These are phyloP conservation scores for Pestalotiopsis sp. DNA, from an alignment of 2,329 filamentous ascomycete genomes.

Conservation along the genomic window DNA sequence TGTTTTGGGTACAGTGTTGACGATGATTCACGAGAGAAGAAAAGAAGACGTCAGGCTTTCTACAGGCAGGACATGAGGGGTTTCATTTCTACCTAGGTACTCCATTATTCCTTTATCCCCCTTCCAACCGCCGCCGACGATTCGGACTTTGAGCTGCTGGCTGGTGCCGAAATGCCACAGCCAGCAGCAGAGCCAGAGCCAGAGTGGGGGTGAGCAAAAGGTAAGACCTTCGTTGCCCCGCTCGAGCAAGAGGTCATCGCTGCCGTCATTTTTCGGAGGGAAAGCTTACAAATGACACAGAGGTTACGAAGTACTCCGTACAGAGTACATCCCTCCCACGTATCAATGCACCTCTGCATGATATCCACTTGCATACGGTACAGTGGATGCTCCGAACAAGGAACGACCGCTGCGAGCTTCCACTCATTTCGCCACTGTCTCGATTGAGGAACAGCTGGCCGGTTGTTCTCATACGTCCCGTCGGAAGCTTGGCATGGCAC, in stretches of 20 bases:
- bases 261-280: slow-evolving; percentile 7
- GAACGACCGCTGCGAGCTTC: not conserved
- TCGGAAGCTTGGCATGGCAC: not conserved
- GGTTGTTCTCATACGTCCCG: not conserved
- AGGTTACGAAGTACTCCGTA: not conserved
- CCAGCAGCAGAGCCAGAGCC: not conserved
- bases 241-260: slow-evolving; percentile 8
- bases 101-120: not conserved
- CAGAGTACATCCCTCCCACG: not conserved
- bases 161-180: slow-evolving; percentile 1
- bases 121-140: slow-evolving; percentile 3
- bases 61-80: slow-evolving; percentile 1
- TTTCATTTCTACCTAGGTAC: slow-evolving; percentile 7
- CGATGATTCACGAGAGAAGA: not conserved
- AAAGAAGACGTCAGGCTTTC: slow-evolving; percentile 1
- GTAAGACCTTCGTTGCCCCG: not conserved
- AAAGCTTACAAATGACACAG: slow-evolving; percentile 6
- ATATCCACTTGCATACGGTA: slow-evolving; percentile 1
- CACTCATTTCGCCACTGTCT: not conserved
- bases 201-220: not conserved
- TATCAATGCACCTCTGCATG: not conserved
- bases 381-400: not conserved
- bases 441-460: not conserved
- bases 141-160: slow-evolving; percentile 1
- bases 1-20: slow-evolving; percentile 15